Conservation (phyloP, 768 basidiomycete genomes). For the Pulveroboletus ravenelii region DNA sequence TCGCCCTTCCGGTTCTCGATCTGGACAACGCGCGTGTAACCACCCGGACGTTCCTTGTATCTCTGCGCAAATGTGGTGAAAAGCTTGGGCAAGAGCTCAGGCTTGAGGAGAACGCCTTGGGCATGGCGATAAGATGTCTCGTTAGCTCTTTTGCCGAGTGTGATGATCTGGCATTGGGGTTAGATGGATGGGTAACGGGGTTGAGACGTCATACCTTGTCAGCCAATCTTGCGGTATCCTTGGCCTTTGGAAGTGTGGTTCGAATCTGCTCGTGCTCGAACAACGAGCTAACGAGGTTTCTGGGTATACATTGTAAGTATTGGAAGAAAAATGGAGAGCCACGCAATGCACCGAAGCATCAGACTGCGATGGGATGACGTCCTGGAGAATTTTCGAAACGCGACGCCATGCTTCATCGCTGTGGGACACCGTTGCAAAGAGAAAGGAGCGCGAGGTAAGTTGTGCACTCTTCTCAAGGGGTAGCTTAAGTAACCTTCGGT, state of each 20-base stretch:
- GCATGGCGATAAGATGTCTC: conserved; percentile 67
- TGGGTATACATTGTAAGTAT: conserved; percentile 28
- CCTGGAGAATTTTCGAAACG: conserved; percentile 88
- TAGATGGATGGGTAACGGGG: neutral
- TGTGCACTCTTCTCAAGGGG: neutral
- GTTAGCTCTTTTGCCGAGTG: conserved; percentile 82
- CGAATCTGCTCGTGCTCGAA: conserved; percentile 94
- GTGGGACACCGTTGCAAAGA: neutral
- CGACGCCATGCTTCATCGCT: conserved; percentile 90
- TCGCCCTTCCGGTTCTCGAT: conserved; percentile 89
- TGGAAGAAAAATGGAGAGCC: neutral
- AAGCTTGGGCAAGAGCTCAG: conserved; percentile 70
- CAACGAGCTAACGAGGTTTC: conserved; percentile 91
- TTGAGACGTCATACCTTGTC: conserved; percentile 62
- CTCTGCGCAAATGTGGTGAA: conserved; percentile 76
- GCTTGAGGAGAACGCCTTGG: conserved; percentile 73
- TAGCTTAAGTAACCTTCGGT: conserved; percentile 14
- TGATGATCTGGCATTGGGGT: conserved; percentile 63
- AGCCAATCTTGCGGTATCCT: conserved; percentile 84
- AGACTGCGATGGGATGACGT: conserved; percentile 89
- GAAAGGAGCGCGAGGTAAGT: no score
- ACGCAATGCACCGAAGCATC: conserved; percentile 71
- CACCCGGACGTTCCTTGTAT: conserved; percentile 79
- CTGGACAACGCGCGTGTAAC: conserved; percentile 92
- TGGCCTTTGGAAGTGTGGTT: conserved; percentile 93